Percentiles rank a stretch among this genome's conserved stretches.
Evolutionary conservation across 257 asterid genomes (phyloP).

Genomic region (Solanum pimpinellifolium): DNA sequence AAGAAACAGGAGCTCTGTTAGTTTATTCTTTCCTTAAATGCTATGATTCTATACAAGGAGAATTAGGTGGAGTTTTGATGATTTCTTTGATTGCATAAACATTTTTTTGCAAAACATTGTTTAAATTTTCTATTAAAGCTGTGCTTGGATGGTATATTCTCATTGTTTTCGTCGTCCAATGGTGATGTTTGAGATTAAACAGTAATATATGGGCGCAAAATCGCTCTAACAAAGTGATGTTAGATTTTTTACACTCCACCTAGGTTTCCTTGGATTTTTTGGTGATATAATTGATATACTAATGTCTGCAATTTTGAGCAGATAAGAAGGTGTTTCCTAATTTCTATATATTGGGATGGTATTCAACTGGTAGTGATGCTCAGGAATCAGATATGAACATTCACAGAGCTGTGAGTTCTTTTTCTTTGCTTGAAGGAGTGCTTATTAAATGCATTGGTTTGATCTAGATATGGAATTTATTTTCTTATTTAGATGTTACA

Average conservation of each 20-base stretch:
- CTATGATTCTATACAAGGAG: neutral
- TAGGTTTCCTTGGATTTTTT: neutral
- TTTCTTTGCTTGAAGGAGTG: neutral
- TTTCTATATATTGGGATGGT: conserved; percentile 89
- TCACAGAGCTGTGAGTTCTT: conserved; percentile 84
- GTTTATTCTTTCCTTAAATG: conserved; percentile 1
- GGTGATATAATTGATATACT: neutral
- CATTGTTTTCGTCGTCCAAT: neutral
- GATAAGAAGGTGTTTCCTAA: conserved; percentile 96
- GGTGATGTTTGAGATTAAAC: neutral
- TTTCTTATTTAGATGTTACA: neutral
- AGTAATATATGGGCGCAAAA: neutral
- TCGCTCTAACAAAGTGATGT: neutral
- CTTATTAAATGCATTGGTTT: neutral
- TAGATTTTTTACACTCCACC: neutral
- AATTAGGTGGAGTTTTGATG: neutral
- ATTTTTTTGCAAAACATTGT: neutral
- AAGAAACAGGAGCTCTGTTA: conserved; percentile 94
- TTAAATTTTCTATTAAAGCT: neutral
- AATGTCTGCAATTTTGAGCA: conserved; percentile 18
- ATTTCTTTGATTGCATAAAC: neutral
- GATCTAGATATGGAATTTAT: neutral
- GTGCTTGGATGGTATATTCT: neutral
- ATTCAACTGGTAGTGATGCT: conserved; percentile 94
- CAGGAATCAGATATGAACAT: conserved; percentile 81